Conservation (phyloP, 108 stramenopile species). For the Skeletonema potamos region DNA sequence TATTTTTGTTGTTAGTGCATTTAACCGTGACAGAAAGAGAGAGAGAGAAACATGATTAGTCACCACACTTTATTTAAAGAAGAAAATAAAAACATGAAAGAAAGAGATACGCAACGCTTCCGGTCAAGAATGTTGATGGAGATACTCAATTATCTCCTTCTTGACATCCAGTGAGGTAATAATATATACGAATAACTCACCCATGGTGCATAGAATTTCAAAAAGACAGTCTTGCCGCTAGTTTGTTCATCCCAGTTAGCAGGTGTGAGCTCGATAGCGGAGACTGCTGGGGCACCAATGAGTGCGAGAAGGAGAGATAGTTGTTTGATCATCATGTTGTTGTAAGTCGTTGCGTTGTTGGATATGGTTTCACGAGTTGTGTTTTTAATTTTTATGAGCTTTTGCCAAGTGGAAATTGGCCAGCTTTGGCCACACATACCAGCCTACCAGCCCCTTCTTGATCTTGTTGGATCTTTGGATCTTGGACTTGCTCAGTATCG, state of each 20-base stretch:
- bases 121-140: too few relatives aligned
- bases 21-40: neutral
- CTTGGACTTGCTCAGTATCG: too few relatives aligned
- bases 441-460: too few relatives aligned
- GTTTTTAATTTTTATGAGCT: too few relatives aligned
- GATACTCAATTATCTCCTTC: too few relatives aligned
- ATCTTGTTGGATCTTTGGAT: too few relatives aligned
- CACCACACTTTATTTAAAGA: too few relatives aligned
- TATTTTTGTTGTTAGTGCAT: slow-evolving; percentile 2
- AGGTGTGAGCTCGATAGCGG: slow-evolving; percentile 61
- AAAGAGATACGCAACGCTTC: too few relatives aligned
- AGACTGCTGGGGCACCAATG: slow-evolving; percentile 16
- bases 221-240: slow-evolving; percentile 77
- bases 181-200: neutral
- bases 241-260: slow-evolving; percentile 65
- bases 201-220: slow-evolving; percentile 87
- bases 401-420: neutral
- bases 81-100: too few relatives aligned
- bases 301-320: slow-evolving; percentile 34
- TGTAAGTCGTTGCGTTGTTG: neutral
- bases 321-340: slow-evolving; percentile 29
- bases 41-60: neutral
- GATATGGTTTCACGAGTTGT: neutral
- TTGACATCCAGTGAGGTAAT: too few relatives aligned
- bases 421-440: too few relatives aligned